A percentile compares a stretch with the other conserved stretches of the same genome.
Evolutionary conservation across 2,329 filamentous ascomycete species (phyloP).

Genomic region (Magnaporthales sp.): DNA sequence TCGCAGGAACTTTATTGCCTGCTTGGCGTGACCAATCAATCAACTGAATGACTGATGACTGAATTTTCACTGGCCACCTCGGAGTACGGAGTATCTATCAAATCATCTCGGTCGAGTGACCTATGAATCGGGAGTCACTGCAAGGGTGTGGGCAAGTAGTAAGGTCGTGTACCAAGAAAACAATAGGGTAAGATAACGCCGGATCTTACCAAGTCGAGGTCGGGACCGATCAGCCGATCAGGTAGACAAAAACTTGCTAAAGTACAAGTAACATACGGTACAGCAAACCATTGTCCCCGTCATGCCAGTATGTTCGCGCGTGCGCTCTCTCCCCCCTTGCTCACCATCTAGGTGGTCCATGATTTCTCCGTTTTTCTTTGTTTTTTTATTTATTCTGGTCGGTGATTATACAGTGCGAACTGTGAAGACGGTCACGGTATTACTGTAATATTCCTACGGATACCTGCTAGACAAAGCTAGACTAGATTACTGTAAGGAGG

Average conservation of each 20-base stretch:
- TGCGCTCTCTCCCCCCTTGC: neutral
- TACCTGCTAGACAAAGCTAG: too few relatives aligned
- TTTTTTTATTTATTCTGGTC: neutral
- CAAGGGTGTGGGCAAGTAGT: neutral
- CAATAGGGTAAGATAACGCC: neutral
- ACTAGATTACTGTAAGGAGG: too few relatives aligned
- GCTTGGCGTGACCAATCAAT: neutral
- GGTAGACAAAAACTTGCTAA: neutral
- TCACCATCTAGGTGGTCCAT: neutral
- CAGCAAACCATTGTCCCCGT: neutral
- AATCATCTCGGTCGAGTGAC: neutral
- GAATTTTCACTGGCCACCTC: neutral
- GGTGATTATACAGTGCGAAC: neutral
- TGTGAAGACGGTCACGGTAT: neutral
- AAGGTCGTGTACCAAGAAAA: neutral
- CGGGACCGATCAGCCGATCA: neutral
- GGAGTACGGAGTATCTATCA: neutral
- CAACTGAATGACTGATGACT: neutral
- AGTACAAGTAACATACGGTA: neutral
- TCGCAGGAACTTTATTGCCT: neutral
- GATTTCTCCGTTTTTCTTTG: neutral
- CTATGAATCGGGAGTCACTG: neutral
- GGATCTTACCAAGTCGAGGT: neutral
- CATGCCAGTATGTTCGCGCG: neutral
- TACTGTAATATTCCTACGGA: neutral